Base-by-base conservation (phyloP, 2,329 filamentous ascomycete species). In the Cylindrodendrum hubeiense region DNA sequence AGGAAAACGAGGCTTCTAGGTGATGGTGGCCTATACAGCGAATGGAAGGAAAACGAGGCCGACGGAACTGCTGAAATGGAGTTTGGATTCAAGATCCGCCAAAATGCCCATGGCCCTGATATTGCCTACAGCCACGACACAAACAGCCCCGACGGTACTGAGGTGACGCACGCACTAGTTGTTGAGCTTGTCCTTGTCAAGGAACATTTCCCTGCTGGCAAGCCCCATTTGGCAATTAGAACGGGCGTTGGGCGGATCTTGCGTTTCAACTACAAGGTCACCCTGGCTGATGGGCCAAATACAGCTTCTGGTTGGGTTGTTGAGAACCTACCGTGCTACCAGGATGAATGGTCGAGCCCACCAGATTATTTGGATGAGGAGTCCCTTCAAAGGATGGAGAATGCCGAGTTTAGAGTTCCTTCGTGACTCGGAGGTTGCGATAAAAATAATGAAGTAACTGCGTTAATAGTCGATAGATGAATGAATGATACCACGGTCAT, bases 151-250 rank as follows among this genome's bases (percentile, higher is more conserved):
- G 90, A 91, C 71, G 94, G 94, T 50, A 90, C 94, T 68, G 90
- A 91, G 72, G 89, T 97, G 54, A 89, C 89, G 39, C 95, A 98
- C 83, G 89, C 91, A 73, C 87, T 98, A 46, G 89, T 97, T 69
- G 86, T 98, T 54, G 95, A 98, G 81, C 89, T 98, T 82, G 93
- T 98, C 49, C 93, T 98, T 21, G 92, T 93, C 4, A 95, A 97
- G 79, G 95, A 98, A 78, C 95, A 93, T 82, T 87, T 85, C 0
- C 92, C 91, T 63, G 89, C 90, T 74, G 90, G 88, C 56, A 90
- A 89, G 75, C 84, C 85, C 0, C 80, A 83, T 46, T 83, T 93
- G 43, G 87, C 93, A 33, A 94, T 93, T 0, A 93, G 95, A 37
- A 98, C 95, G 0, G 95, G 95, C 53, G 91, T 94, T 1, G 95